phyloP scores from a whole-genome alignment of 768 basidiomycete species.

The Psilocybe cyanescens region DNA sequence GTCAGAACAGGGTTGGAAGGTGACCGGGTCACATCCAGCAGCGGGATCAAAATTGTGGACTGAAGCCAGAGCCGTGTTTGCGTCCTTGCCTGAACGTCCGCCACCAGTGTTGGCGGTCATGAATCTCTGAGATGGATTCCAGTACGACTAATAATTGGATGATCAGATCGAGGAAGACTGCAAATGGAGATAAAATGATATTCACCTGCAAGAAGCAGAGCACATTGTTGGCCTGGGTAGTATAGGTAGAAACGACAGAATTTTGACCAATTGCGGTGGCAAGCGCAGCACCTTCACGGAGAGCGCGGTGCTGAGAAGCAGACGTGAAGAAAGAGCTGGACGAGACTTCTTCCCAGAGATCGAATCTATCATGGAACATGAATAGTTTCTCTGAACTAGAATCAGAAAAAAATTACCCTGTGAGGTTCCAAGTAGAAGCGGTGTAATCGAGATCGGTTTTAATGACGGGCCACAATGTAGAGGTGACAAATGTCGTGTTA shows the following conservation, averaged over 20 bases:
- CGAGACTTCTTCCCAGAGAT: constrained; percentile 76
- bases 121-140: constrained; percentile 64
- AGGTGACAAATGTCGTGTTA: constrained; percentile 52
- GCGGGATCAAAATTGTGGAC: constrained; percentile 76
- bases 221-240: constrained; percentile 60
- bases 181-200: not conserved
- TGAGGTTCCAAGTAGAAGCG: constrained; percentile 64
- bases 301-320: constrained; percentile 73
- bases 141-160: constrained; percentile 57
- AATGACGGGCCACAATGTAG: constrained; percentile 71
- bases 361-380: constrained; percentile 47
- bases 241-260: constrained; percentile 46
- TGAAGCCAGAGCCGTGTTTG: constrained; percentile 72
- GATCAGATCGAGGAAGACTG: constrained; percentile 11
- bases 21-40: constrained; percentile 73
- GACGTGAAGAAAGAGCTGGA: constrained; percentile 84
- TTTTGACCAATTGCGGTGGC: constrained; percentile 61
- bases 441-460: constrained; percentile 79
- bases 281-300: constrained; percentile 69
- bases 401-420: constrained; percentile 45
- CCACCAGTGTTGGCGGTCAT: constrained; percentile 81
- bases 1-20: constrained; percentile 88
- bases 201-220: constrained; percentile 78
- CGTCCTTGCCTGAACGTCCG: constrained; percentile 77
- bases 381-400: not conserved